Evolutionary conservation across 2,329 filamentous ascomycete species (phyloP), one percentile per base, ranked within the genome.

Genomic region (Fusarium camptoceras): DNA sequence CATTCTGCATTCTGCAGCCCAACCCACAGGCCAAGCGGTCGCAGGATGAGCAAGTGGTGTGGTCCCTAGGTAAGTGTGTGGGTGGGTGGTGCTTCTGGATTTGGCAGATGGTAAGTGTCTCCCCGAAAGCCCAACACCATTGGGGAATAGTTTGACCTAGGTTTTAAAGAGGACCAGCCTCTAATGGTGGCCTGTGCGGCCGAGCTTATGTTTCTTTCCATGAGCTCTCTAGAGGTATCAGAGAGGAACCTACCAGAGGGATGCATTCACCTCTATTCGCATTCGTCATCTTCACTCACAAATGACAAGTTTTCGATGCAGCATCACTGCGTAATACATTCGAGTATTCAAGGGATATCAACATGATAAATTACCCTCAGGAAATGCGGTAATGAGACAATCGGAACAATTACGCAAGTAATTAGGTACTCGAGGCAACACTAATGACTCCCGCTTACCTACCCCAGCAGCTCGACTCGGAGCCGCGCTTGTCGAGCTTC

Each of bases 41-140:
- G 71, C 71, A 73, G 71, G 69, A 68, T 59, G 62, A 51, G 39
- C 53, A 61, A 69, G 71, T 73, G 69, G 71, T 73, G 71, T 73
- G 68, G 61, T 37, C 49, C 37, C 34, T 28, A 51, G 16, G n/a
- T 53, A n/a, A n/a, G 20, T n/a, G 47, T 49, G 44, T 50, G 47
- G 30, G 47, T 31, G 46, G 27, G 20, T 20, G 20, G 66, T 70
- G 59, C 53, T 64, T 61, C 53, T 51, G 44, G 44, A 49, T 37
- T 37, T 37, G 58, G 58, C 49, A 68, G 64, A 68, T 51, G 56
- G 48, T 66, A 53, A 53, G 56, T 54, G 43, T 66, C 67, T 67
- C 66, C 67, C 67, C 67, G 67, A 67, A 63, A 63, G 59, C 62
- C 63, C 63, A 70, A 28, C 55, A 54, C 62, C 34, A 68, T 53